Evolutionary conservation across 2,329 filamentous ascomycete genomes (phyloP).

Genomic region (Emericellopsis atlantica): DNA sequence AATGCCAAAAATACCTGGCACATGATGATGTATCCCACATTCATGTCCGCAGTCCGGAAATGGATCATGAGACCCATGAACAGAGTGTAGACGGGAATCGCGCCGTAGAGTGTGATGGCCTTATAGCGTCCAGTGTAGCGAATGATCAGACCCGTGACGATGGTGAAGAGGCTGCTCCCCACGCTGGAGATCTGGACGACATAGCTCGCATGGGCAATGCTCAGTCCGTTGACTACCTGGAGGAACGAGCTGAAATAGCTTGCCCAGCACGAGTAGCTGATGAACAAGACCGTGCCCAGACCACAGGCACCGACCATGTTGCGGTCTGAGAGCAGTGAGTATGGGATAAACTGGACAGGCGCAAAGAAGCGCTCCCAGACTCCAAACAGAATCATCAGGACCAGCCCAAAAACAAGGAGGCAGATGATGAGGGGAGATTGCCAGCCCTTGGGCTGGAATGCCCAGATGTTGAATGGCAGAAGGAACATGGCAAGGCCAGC

Average conservation of each 20-base stretch:
- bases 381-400: slow-evolving; percentile 40
- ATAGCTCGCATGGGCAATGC: slow-evolving; percentile 29
- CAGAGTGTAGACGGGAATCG: slow-evolving; percentile 40
- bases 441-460: slow-evolving; percentile 35
- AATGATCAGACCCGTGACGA: slow-evolving; percentile 32
- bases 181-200: slow-evolving; percentile 34
- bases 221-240: slow-evolving; percentile 33
- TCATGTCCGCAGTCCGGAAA: slow-evolving; percentile 38
- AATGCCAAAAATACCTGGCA: slow-evolving; percentile 51
- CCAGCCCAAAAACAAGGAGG: slow-evolving; percentile 48
- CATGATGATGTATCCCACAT: slow-evolving; percentile 42
- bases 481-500: slow-evolving; percentile 47
- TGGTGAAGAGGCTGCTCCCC: slow-evolving; percentile 31
- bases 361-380: slow-evolving; percentile 47
- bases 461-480: slow-evolving; percentile 49
- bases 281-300: slow-evolving; percentile 22
- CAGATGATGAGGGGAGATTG: slow-evolving; percentile 38
- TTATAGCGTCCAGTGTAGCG: slow-evolving; percentile 33
- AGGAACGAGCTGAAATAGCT: slow-evolving; percentile 44
- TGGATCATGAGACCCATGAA: slow-evolving; percentile 47
- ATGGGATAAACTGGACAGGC: slow-evolving; percentile 42
- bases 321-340: slow-evolving; percentile 33
- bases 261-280: slow-evolving; percentile 35
- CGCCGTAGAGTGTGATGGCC: slow-evolving; percentile 31
- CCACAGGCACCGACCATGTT: slow-evolving; percentile 38